Percentiles rank a stretch among this genome's conserved stretches.
These are phyloP conservation scores for Phaeosphaeriaceae sp. DNA, from an alignment of 2,329 filamentous ascomycete genomes.

Conservation along the genomic window DNA sequence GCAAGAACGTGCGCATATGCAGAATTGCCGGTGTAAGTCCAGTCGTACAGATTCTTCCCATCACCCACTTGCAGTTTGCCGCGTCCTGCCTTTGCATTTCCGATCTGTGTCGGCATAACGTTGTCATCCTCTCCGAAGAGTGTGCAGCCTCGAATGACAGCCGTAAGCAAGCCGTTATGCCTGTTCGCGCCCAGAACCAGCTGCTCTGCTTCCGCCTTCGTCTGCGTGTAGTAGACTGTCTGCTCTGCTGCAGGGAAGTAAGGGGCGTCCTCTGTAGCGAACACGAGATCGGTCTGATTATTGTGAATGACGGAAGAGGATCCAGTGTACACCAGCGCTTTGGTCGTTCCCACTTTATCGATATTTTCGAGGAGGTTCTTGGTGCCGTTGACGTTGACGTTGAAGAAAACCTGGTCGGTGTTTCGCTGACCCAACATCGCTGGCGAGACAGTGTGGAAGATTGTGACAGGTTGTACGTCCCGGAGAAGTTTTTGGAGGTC, in stretches of 20 bases:
- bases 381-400: constrained; percentile 2
- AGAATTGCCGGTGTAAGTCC: constrained; percentile 7
- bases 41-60: constrained; percentile 16
- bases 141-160: neutral
- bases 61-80: constrained; percentile 7
- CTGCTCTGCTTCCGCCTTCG: neutral
- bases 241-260: neutral
- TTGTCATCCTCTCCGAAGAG: constrained; percentile 12
- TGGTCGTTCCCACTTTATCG: neutral
- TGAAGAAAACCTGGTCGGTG: neutral
- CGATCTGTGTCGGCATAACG: neutral
- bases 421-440: neutral
- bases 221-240: neutral
- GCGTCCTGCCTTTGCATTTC: neutral
- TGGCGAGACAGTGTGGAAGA: constrained; percentile 10
- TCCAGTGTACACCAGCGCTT: neutral
- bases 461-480: constrained; percentile 1
- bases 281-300: neutral
- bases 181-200: constrained; percentile 1
- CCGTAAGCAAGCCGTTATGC: constrained; percentile 6
- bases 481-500: constrained; percentile 2
- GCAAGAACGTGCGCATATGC: constrained; percentile 10
- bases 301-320: neutral
- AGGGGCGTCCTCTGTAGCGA: neutral
- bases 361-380: neutral